Conservation (phyloP, 2,329 filamentous ascomycete species). For the Arthrobotrys sphaeroides region DNA sequence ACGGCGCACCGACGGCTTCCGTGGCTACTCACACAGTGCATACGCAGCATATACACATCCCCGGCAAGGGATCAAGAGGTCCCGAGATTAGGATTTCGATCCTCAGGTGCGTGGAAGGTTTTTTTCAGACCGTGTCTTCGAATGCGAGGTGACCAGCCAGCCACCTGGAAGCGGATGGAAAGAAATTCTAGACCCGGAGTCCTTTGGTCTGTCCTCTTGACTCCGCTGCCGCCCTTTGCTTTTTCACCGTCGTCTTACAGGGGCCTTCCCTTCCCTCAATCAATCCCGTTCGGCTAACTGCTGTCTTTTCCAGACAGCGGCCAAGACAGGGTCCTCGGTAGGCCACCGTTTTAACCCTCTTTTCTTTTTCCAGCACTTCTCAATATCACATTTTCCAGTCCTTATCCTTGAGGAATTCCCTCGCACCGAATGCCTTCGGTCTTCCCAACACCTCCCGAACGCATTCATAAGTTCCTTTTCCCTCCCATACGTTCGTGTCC, state of each 20-base stretch:
- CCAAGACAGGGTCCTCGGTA: conserved; percentile 50
- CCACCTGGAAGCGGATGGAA: conserved; percentile 51
- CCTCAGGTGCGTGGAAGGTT: conserved; percentile 15
- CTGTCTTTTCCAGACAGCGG: conserved; percentile 41
- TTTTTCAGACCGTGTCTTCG: conserved; percentile 4
- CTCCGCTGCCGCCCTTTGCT: conserved; percentile 32
- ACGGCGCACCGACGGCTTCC: conserved; percentile 22
- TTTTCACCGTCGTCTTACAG: conserved; percentile 34
- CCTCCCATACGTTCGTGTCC: not conserved
- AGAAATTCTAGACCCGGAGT: conserved; percentile 41
- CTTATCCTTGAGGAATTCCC: conserved; percentile 4
- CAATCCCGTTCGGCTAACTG: conserved; percentile 51
- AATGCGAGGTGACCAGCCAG: conserved; percentile 32
- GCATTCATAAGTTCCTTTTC: not conserved
- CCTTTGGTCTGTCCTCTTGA: conserved; percentile 19
- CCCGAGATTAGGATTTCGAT: conserved; percentile 37
- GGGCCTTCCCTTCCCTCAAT: conserved; percentile 30
- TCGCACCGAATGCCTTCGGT: too few relatives aligned
- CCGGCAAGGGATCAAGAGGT: conserved; percentile 15
- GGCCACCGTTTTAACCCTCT: conserved; percentile 38
- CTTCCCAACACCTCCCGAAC: not conserved
- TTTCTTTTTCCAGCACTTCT: conserved; percentile 1
- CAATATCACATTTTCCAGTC: conserved; percentile 9
- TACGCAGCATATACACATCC: conserved; percentile 19
- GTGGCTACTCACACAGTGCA: too few relatives aligned